Percentiles rank a stretch among this genome's conserved stretches.
Evolutionary conservation across 2,329 filamentous ascomycete species (phyloP).

Genomic region (Calonectria pauciramosa): DNA sequence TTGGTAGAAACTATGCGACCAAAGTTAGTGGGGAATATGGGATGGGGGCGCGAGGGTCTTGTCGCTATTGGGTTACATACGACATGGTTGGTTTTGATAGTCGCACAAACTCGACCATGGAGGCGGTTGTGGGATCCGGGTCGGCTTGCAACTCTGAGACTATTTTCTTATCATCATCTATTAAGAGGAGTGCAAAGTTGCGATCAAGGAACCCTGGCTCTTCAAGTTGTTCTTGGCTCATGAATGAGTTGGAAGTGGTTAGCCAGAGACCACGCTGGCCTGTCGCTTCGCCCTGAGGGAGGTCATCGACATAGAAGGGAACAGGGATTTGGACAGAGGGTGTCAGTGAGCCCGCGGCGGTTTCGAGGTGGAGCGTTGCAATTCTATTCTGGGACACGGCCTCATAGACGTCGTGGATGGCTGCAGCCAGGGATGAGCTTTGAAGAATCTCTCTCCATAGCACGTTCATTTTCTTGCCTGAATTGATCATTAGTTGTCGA

Average conservation of each 20-base stretch:
- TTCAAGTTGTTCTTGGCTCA: slow-evolving; percentile 76
- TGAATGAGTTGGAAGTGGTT: slow-evolving; percentile 85
- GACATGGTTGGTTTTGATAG: slow-evolving; percentile 78
- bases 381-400: slow-evolving; percentile 88
- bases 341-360: slow-evolving; percentile 68
- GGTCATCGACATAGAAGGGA: slow-evolving; percentile 78
- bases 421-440: slow-evolving; percentile 83
- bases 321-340: slow-evolving; percentile 76
- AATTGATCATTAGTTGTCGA: slow-evolving; percentile 26
- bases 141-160: slow-evolving; percentile 82
- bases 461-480: slow-evolving; percentile 71
- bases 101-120: slow-evolving; percentile 85
- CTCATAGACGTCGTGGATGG: slow-evolving; percentile 85
- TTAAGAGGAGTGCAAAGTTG: slow-evolving; percentile 87
- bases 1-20: slow-evolving; percentile 69
- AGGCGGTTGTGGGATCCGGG: slow-evolving; percentile 79
- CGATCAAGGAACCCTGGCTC: slow-evolving; percentile 81
- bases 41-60: neutral
- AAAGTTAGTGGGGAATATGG: slow-evolving; percentile 17
- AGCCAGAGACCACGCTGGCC: slow-evolving; percentile 85
- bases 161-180: slow-evolving; percentile 84
- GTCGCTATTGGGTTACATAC: slow-evolving; percentile 46
- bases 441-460: slow-evolving; percentile 80
- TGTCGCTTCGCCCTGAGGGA: slow-evolving; percentile 77
- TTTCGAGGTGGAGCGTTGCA: slow-evolving; percentile 84